Evolutionary conservation across 495 filamentous ascomycete species (phyloP).

Genomic region (Penicillium cosmopolitanum): DNA sequence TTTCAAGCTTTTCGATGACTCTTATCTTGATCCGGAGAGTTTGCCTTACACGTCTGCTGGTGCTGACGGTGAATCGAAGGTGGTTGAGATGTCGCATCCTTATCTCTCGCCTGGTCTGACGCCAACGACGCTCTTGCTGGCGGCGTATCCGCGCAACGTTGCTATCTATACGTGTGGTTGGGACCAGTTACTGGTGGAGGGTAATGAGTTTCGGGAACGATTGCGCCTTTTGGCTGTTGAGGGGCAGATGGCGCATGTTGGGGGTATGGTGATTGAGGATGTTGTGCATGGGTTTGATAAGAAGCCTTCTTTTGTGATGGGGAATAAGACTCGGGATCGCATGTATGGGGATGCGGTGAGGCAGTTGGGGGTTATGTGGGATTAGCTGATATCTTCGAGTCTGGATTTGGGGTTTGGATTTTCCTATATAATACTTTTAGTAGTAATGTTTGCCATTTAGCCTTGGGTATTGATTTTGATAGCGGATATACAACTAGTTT

Average conservation of each 20-base stretch:
- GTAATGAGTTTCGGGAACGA: constrained; percentile 26
- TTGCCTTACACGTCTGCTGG: constrained; percentile 14
- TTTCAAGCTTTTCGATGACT: constrained; percentile 25
- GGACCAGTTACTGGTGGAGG: constrained; percentile 32
- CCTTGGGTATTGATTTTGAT: too few relatives aligned
- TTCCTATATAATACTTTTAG: too few relatives aligned
- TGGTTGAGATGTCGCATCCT: constrained; percentile 27
- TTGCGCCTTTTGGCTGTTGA: constrained; percentile 17
- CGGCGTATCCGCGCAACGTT: constrained; percentile 21
- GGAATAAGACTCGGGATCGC: constrained; percentile 15
- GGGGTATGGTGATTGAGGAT: constrained; percentile 24
- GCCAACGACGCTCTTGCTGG: constrained; percentile 11
- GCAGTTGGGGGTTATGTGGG: constrained; percentile 28
- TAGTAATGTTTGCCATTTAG: too few relatives aligned
- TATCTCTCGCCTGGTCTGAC: constrained; percentile 28
- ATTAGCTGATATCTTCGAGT: not conserved
- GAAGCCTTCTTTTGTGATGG: constrained; percentile 26
- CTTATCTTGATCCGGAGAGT: constrained; percentile 18
- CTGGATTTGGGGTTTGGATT: not conserved
- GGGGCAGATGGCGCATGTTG: constrained; percentile 16
- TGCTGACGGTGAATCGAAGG: not conserved
- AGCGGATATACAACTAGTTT: too few relatives aligned
- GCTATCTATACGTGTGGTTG: constrained; percentile 32
- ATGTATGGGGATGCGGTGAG: constrained; percentile 29
- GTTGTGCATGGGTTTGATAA: constrained; percentile 35